A percentile compares a stretch with the other conserved stretches of the same genome.
phyloP scores from a whole-genome alignment of 805 yeast species.

The Nakazawaea populi region DNA sequence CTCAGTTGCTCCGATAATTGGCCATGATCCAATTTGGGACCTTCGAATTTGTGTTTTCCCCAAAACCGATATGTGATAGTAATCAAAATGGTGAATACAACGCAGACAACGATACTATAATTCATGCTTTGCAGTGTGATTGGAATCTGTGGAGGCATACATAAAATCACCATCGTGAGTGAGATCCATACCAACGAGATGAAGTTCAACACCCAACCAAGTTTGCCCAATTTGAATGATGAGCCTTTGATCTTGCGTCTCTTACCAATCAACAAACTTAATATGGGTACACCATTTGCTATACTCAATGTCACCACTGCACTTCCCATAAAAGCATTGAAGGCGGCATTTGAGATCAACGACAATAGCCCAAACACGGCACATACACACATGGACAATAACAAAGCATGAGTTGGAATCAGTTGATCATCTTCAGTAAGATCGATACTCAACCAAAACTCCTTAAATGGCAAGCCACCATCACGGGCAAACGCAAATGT shows the following conservation, averaged over 20 bases:
- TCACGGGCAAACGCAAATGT: slow-evolving; percentile 81
- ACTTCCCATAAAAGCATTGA: slow-evolving; percentile 80
- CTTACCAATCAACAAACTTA: slow-evolving; percentile 53
- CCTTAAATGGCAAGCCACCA: slow-evolving; percentile 65
- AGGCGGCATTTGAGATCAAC: slow-evolving; percentile 64
- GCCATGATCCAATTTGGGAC: slow-evolving; percentile 45
- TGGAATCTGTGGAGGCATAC: slow-evolving; percentile 64
- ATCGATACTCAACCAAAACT: slow-evolving; percentile 62
- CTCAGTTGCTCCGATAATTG: neutral
- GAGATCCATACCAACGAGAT: slow-evolving; percentile 56
- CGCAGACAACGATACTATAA: slow-evolving; percentile 61
- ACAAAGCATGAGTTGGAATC: slow-evolving; percentile 66
- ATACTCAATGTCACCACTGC: slow-evolving; percentile 70
- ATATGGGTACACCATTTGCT: slow-evolving; percentile 72
- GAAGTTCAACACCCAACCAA: slow-evolving; percentile 61
- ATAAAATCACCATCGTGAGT: slow-evolving; percentile 54
- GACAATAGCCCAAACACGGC: slow-evolving; percentile 58
- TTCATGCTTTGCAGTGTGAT: slow-evolving; percentile 47
- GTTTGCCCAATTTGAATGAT: slow-evolving; percentile 52
- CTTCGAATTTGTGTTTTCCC: slow-evolving; percentile 59
- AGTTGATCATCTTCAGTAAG: slow-evolving; percentile 42
- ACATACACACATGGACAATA: slow-evolving; percentile 58
- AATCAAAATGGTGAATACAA: slow-evolving; percentile 38
- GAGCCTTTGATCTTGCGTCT: slow-evolving; percentile 62
- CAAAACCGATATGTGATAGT: slow-evolving; percentile 49